Base-by-base conservation (phyloP, 371 early-diverging fungal species). In the Mortierella sp. region DNA sequence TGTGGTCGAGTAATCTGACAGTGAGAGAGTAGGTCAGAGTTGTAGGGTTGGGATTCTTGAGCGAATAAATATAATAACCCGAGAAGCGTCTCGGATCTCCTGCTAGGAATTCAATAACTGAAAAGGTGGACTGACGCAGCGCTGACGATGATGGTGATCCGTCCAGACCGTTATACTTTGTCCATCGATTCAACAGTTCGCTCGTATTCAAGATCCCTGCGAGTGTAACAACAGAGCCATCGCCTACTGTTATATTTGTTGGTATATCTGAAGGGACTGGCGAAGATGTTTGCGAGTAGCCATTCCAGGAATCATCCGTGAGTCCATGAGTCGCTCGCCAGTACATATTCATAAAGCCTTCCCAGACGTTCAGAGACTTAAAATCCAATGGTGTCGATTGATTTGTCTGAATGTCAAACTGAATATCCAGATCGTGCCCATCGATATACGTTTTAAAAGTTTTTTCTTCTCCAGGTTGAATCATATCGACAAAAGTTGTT, bases 261-360 rank as follows among this genome's bases (percentile, higher is more conserved):
- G 62, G 64, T 5, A 62, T 22, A 45, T 80, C 81, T 5, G 51
- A 15, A 7, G 81, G 81, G 6, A 35, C 49, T 4, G 75, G 75
- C 1, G 75, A 64, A 0, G 75, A 71, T 1, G 64, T 65, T 22
- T n/a, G 26, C 5, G 75, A 61, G 9, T 0, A 8, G 2, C 75
- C 81, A 28, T 80, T 55, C 80, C 80, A 80, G 12, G 75, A 64
- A 31, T 57, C 29, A 32, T 80, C 81, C 10, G 75, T 68, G n/a
- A 80, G 53, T 59, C 71, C 67, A 59, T 80, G 75, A 15, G 32
- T 32, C 7, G 81, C 81, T 40, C 81, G 59, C 81, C 81, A 80
- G 62, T 71, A 80, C 75, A 80, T 80, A 22, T 75, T 80, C 81
- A 80, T 75, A 26, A 65, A 80, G 13, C 81, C 81, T 35, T 80